Evolutionary conservation across 2,329 filamentous ascomycete genomes (phyloP).

Genomic region (Venturia effusa): DNA sequence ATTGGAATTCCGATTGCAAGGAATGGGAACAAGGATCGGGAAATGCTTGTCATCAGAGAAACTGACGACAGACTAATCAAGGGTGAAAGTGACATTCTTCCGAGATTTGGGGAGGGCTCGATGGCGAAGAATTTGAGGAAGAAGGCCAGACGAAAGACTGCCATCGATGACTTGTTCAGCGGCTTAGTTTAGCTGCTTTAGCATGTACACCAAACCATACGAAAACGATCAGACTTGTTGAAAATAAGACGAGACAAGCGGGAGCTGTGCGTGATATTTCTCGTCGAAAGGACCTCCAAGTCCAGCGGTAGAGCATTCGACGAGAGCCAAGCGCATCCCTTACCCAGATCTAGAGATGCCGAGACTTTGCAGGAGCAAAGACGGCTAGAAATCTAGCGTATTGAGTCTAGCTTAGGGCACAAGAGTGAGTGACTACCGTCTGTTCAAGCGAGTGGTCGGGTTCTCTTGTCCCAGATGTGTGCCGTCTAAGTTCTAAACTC

Average conservation of each 20-base stretch:
- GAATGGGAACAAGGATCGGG: conserved; percentile 10
- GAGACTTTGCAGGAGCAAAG: no score
- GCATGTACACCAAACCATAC: background rate
- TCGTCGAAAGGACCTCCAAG: no score
- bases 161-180: conserved; percentile 6
- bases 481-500: background rate
- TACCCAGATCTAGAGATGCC: no score
- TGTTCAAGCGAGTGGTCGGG: background rate
- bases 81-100: background rate
- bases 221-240: background rate
- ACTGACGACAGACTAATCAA: background rate
- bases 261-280: no score
- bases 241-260: no score
- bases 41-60: background rate
- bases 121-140: background rate
- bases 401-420: no score
- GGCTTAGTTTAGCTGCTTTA: conserved; percentile 6
- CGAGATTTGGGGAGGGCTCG: background rate
- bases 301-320: no score
- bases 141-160: background rate
- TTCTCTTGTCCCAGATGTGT: background rate
- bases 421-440: no score
- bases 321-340: no score
- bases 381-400: no score
- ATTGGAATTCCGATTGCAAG: conserved; percentile 25